phyloP scores from a whole-genome alignment of 306 rosid species.

The Castanea sativa region DNA sequence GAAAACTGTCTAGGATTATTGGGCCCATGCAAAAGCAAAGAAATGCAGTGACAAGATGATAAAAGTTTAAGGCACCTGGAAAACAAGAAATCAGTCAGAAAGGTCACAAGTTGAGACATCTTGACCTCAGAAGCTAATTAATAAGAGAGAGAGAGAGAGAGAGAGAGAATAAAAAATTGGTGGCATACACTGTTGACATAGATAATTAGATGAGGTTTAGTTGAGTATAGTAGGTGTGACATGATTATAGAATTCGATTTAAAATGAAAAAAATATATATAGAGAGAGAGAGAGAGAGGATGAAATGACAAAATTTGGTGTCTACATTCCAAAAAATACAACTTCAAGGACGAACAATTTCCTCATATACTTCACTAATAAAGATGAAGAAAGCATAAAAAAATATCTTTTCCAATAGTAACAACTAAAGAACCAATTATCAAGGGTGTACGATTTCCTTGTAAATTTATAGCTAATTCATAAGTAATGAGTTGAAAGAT shows the following conservation, averaged over 20 bases:
- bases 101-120: not conserved
- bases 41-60: not conserved
- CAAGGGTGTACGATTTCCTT: constrained; percentile 12
- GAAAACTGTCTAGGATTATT: not conserved
- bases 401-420: not conserved
- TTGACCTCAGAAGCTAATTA: too few species aligned
- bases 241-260: too few species aligned
- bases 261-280: too few species aligned
- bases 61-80: not conserved
- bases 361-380: not conserved
- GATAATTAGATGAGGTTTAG: not conserved
- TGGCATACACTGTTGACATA: not conserved
- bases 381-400: not conserved
- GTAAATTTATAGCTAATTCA: constrained; percentile 1
- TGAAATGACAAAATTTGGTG: not conserved
- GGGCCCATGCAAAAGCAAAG: not conserved
- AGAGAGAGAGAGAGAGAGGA: not conserved
- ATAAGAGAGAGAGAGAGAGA: not conserved
- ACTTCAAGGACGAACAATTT: not conserved
- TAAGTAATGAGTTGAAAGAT: constrained; percentile 20
- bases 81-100: not conserved
- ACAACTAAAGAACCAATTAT: constrained; percentile 3
- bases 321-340: not conserved
- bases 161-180: not conserved
- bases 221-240: too few species aligned